A percentile compares a stretch with the other conserved stretches of the same genome.
phyloP scores from a whole-genome alignment of 345 rosid genomes.

The Rhodomyrtus tomentosa region DNA sequence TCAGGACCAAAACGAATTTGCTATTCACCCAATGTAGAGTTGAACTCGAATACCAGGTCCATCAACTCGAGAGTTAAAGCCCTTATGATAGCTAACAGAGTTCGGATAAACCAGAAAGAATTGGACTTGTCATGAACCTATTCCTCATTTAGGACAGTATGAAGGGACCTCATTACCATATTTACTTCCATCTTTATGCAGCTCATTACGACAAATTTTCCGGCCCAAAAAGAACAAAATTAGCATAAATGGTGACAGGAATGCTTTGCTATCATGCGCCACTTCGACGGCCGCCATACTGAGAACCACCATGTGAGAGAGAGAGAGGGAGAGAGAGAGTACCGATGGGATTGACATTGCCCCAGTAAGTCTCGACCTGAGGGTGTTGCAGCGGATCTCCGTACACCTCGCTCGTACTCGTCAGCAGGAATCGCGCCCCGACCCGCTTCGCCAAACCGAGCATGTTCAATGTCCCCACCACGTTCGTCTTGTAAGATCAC shows the following conservation, averaged over 20 bases:
- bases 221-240: not conserved
- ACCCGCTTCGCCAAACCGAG: constrained; percentile 90
- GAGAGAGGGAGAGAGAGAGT: not conserved
- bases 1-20: not conserved
- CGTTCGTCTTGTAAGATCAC: constrained; percentile 65
- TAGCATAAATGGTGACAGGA: not conserved
- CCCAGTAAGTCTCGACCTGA: constrained; percentile 99
- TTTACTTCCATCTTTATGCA: not conserved
- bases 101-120: not conserved
- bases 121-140: not conserved
- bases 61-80: not conserved
- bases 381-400: constrained; percentile 99
- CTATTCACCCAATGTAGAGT: not conserved
- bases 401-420: constrained; percentile 97
- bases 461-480: constrained; percentile 95
- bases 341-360: constrained; percentile 99
- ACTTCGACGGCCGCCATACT: not conserved
- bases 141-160: not conserved
- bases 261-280: not conserved
- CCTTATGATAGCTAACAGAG: not conserved
- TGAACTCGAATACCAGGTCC: not conserved
- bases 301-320: not conserved
- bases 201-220: not conserved
- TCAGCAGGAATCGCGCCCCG: constrained; percentile 79
- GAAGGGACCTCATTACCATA: not conserved